phyloP scores from a whole-genome alignment of 108 stramenopile genomes.

The Asterionellopsis glacialis region DNA sequence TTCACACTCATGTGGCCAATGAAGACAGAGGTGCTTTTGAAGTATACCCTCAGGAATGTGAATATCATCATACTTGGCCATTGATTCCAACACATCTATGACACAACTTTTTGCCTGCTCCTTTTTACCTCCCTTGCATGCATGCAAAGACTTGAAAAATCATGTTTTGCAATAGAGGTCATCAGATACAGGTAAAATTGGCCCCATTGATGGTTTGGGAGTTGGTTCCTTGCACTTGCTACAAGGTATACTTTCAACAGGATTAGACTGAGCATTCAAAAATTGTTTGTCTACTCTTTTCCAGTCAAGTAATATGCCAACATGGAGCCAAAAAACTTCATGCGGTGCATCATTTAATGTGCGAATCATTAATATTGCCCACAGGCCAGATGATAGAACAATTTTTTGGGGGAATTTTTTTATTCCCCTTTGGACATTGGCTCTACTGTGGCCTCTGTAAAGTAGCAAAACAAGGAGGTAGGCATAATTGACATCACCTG shows the following conservation, averaged over 20 bases:
- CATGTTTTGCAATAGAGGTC: background rate
- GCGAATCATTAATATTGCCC: constrained; percentile 5
- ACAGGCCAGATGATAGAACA: background rate
- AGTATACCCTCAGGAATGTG: background rate
- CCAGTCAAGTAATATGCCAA: constrained; percentile 11
- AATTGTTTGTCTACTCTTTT: background rate
- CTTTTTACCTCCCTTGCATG: background rate
- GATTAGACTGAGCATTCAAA: background rate
- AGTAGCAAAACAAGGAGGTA: constrained; percentile 27
- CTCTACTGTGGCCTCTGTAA: constrained; percentile 24
- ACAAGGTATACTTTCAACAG: background rate
- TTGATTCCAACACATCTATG: background rate
- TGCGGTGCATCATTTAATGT: constrained; percentile 1
- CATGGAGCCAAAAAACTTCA: background rate
- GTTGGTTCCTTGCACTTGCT: background rate
- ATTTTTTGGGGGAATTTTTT: background rate
- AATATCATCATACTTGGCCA: constrained; percentile 12
- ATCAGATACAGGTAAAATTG: too few relatives aligned
- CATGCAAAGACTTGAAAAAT: background rate
- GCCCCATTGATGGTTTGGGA: background rate
- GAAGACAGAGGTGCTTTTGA: background rate
- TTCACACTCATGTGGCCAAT: background rate
- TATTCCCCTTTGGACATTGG: background rate
- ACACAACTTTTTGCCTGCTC: background rate
- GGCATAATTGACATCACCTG: constrained; percentile 27